A percentile compares a stretch with the other conserved stretches of the same genome.
Conservation (phyloP, 768 basidiomycete species). For the Russula compacta region DNA sequence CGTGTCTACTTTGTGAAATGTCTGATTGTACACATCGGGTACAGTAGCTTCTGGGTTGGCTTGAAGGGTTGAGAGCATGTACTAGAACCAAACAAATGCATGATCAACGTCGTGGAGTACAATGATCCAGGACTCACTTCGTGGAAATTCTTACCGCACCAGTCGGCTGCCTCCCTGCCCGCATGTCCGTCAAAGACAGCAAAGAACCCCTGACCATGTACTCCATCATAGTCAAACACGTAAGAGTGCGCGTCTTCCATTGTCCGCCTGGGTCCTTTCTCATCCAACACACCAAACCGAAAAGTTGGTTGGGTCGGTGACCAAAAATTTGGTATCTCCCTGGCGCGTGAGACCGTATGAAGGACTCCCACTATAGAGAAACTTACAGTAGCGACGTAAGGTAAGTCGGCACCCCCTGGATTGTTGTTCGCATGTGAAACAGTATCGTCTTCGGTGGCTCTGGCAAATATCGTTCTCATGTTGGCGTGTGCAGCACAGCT, state of each 20-base stretch:
- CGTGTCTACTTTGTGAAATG: conserved; percentile 89
- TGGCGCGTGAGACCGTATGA: conserved; percentile 1
- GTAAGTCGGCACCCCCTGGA: neutral
- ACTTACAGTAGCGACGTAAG: conserved; percentile 19
- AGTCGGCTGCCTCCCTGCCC: conserved; percentile 97
- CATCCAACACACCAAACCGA: conserved; percentile 58
- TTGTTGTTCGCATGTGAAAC: conserved; percentile 3
- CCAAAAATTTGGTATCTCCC: conserved; percentile 66
- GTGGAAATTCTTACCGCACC: conserved; percentile 96
- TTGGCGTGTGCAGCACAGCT: neutral
- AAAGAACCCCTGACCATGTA: conserved; percentile 95
- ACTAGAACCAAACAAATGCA: conserved; percentile 27
- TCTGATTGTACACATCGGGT: conserved; percentile 85
- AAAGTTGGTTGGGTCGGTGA: conserved; percentile 49
- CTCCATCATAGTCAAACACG: conserved; percentile 83
- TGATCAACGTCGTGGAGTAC: neutral
- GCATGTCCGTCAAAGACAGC: conserved; percentile 98
- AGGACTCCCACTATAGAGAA: neutral
- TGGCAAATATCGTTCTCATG: conserved; percentile 1
- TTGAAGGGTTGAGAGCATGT: conserved; percentile 62
- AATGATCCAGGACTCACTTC: conserved; percentile 41
- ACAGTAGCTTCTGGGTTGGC: conserved; percentile 49
- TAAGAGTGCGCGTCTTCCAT: conserved; percentile 99
- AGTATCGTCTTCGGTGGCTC: neutral
- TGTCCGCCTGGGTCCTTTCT: conserved; percentile 80